These are phyloP conservation scores for Ulmus americana DNA, from an alignment of 331 rosid species.

Conservation along the genomic window DNA sequence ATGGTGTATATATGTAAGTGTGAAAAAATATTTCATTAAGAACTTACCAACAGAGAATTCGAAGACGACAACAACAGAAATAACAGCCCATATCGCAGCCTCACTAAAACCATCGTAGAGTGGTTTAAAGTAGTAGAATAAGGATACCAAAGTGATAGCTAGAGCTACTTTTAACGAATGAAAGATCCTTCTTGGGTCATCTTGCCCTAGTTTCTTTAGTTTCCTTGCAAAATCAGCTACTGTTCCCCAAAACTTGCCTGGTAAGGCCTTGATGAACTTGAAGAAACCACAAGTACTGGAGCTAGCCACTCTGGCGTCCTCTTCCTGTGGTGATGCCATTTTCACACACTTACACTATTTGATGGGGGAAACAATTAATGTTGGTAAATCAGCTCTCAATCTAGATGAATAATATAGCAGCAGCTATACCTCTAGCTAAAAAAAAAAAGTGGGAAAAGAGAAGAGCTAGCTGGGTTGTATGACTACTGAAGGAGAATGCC, in stretches of 20 bases:
- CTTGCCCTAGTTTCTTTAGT: conserved; percentile 37
- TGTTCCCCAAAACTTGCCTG: background rate
- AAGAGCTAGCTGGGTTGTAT: too few species aligned
- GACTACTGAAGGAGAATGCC: too few species aligned
- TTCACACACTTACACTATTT: too few species aligned
- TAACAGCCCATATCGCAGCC: conserved; percentile 48
- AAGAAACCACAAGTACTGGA: background rate
- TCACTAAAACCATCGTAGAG: conserved; percentile 35
- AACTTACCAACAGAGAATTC: conserved; percentile 50
- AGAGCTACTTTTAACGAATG: conserved; percentile 47
- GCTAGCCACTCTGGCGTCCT: too few species aligned
- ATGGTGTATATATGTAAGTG: too few species aligned
- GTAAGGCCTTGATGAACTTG: conserved; percentile 4
- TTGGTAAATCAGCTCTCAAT: too few species aligned
- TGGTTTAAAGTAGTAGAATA: conserved; percentile 36
- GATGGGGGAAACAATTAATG: too few species aligned
- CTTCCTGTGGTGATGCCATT: too few species aligned
- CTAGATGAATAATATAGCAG: too few species aligned
- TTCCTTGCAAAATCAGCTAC: conserved; percentile 8
- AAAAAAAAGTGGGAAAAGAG: too few species aligned
- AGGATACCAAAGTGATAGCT: conserved; percentile 36
- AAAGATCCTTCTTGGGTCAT: conserved; percentile 49
- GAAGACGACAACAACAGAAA: conserved; percentile 38
- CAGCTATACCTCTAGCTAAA: too few species aligned
- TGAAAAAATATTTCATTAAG: too few species aligned